phyloP scores from a whole-genome alignment of 208 protist species.

The Porcisia hertigi region DNA sequence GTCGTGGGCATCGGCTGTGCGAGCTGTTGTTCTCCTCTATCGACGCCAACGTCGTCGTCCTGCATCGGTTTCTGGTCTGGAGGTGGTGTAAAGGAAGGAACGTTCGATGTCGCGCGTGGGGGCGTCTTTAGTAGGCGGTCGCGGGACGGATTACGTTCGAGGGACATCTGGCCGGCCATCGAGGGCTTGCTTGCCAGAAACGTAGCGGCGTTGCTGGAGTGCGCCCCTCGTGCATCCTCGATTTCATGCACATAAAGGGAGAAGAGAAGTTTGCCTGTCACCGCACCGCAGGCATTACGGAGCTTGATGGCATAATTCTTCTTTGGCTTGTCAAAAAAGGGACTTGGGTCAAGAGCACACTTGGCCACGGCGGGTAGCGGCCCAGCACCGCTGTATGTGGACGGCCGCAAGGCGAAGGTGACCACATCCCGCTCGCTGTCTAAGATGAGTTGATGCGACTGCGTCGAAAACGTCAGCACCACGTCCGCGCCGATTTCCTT shows the following conservation, averaged over 20 bases:
- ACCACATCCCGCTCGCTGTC: slow-evolving; percentile 56
- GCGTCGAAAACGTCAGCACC: slow-evolving; percentile 54
- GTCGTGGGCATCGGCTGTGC: neutral
- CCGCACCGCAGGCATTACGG: slow-evolving; percentile 57
- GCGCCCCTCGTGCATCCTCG: slow-evolving; percentile 3
- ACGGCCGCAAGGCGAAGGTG: slow-evolving; percentile 65
- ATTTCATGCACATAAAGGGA: slow-evolving; percentile 54
- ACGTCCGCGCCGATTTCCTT: slow-evolving; percentile 57
- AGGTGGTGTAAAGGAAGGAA: neutral
- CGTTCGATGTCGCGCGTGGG: neutral
- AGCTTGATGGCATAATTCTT: slow-evolving; percentile 91
- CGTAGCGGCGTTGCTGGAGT: neutral
- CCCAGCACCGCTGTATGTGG: slow-evolving; percentile 42
- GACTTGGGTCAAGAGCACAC: slow-evolving; percentile 69
- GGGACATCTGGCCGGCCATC: neutral
- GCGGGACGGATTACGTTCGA: slow-evolving; percentile 19
- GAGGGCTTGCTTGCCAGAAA: neutral
- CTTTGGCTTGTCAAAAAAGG: slow-evolving; percentile 64
- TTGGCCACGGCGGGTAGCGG: slow-evolving; percentile 69
- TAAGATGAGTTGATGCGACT: slow-evolving; percentile 29
- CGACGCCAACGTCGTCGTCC: no score
- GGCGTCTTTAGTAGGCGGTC: slow-evolving; percentile 21
- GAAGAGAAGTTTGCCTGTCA: slow-evolving; percentile 83
- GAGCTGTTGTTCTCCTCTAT: no score
- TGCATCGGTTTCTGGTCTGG: neutral